Percentiles rank a stretch among this genome's conserved stretches.
Conservation (phyloP, 2,329 filamentous ascomycete species). For the Macroventuria anomochaeta region DNA sequence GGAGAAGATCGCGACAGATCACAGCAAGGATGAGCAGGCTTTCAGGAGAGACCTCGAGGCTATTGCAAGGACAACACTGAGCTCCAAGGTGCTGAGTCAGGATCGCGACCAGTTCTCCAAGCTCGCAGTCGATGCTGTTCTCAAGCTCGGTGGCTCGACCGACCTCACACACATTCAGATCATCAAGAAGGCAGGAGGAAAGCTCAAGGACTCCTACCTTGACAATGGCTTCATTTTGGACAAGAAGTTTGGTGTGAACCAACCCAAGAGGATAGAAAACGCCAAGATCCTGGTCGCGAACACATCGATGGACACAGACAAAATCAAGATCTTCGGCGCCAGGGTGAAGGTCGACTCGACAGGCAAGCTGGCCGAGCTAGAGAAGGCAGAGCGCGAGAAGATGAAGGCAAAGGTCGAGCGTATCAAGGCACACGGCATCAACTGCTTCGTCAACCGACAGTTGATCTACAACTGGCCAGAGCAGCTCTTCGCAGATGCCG, state of each 20-base stretch:
- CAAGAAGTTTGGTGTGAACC: slow-evolving; percentile 99
- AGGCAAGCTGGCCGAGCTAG: slow-evolving; percentile 95
- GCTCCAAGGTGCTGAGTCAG: slow-evolving; percentile 95
- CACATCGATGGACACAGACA: slow-evolving; percentile 99
- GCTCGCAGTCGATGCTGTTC: slow-evolving; percentile 88
- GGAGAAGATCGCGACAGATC: slow-evolving; percentile 84
- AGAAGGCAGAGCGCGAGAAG: slow-evolving; percentile 98
- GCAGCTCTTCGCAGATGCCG: slow-evolving; percentile 96
- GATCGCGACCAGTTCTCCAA: slow-evolving; percentile 90
- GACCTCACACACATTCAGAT: slow-evolving; percentile 98
- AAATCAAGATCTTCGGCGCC: slow-evolving; percentile 99
- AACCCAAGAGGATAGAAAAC: slow-evolving; percentile 96
- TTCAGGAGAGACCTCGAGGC: slow-evolving; percentile 90
- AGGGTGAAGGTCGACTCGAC: slow-evolving; percentile 96
- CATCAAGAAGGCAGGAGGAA: slow-evolving; percentile 98
- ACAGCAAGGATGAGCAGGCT: slow-evolving; percentile 79
- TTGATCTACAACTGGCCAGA: slow-evolving; percentile 99
- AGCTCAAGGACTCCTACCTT: slow-evolving; percentile 95
- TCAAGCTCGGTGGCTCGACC: slow-evolving; percentile 86
- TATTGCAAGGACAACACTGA: slow-evolving; percentile 93
- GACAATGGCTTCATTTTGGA: slow-evolving; percentile 98
- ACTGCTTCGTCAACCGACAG: slow-evolving; percentile 99
- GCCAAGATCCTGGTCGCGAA: slow-evolving; percentile 98
- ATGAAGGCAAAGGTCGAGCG: slow-evolving; percentile 99
- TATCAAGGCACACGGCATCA: slow-evolving; percentile 98